A percentile compares a stretch with the other conserved stretches of the same genome.
phyloP scores from a whole-genome alignment of 2,329 filamentous ascomycete genomes.

The Colletotrichum melonis region DNA sequence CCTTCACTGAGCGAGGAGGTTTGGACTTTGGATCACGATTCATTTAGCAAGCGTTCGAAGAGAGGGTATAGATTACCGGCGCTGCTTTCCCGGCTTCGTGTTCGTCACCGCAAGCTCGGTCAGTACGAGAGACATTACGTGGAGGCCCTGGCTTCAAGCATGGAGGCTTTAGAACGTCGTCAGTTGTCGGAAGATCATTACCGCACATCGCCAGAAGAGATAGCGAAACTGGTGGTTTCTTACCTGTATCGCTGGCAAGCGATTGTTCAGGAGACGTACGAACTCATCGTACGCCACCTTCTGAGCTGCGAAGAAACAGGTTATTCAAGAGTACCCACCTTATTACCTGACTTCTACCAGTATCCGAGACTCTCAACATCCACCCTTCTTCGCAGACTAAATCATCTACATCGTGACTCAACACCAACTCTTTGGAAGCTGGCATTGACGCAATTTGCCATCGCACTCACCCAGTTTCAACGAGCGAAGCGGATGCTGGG shows the following conservation, averaged over 20 bases:
- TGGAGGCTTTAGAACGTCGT: background rate
- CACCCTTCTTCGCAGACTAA: background rate
- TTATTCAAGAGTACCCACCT: too few relatives aligned
- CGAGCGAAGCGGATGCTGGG: constrained; percentile 54
- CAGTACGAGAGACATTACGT: background rate
- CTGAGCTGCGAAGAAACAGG: background rate
- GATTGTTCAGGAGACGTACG: background rate
- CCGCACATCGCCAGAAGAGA: background rate
- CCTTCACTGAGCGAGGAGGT: background rate
- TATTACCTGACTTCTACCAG: background rate
- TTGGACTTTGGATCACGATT: background rate
- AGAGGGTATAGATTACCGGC: background rate
- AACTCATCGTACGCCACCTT: background rate
- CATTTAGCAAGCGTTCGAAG: background rate
- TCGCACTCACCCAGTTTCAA: constrained; percentile 53
- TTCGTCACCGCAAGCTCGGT: background rate
- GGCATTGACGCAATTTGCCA: constrained; percentile 51
- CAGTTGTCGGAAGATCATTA: background rate
- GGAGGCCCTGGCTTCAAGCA: background rate
- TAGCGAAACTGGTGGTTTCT: background rate
- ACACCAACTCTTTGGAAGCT: constrained; percentile 48
- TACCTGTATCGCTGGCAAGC: background rate
- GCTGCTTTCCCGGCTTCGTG: background rate
- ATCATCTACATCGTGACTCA: constrained; percentile 37
- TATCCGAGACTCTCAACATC: background rate